These are phyloP conservation scores for Ulmus americana DNA, from an alignment of 331 rosid genomes.

Conservation along the genomic window DNA sequence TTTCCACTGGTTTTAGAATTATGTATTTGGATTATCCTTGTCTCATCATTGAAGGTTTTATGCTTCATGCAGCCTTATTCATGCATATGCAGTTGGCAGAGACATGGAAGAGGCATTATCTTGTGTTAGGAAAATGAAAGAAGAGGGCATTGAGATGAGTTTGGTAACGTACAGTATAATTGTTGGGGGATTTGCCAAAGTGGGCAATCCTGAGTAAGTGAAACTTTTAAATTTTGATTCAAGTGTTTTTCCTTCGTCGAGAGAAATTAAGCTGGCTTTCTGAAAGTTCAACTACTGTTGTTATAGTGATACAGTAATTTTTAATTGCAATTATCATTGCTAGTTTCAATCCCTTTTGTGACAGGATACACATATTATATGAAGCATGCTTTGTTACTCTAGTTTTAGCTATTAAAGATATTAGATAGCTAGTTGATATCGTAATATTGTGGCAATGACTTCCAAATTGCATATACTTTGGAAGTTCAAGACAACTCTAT, in stretches of 20 bases:
- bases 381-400: background rate
- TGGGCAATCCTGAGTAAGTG: slow-evolving; percentile 76
- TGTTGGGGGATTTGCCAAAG: slow-evolving; percentile 80
- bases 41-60: slow-evolving; percentile 28
- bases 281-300: slow-evolving; percentile 3
- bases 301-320: background rate
- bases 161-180: slow-evolving; percentile 88
- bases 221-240: slow-evolving; percentile 12
- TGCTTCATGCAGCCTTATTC: slow-evolving; percentile 84
- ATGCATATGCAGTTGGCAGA: slow-evolving; percentile 98
- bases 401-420: background rate
- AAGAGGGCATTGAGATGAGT: slow-evolving; percentile 76
- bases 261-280: background rate
- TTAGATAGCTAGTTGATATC: background rate
- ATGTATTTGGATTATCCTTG: slow-evolving; percentile 1
- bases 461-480: background rate
- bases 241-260: background rate
- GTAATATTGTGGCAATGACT: background rate
- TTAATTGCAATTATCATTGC: background rate
- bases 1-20: background rate
- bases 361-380: background rate
- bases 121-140: slow-evolving; percentile 90
- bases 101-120: slow-evolving; percentile 96
- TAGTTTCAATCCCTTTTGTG: background rate
- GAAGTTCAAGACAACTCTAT: background rate